Base-by-base conservation (phyloP, 106 monocot genomes). In the Dendrobium officinale region DNA sequence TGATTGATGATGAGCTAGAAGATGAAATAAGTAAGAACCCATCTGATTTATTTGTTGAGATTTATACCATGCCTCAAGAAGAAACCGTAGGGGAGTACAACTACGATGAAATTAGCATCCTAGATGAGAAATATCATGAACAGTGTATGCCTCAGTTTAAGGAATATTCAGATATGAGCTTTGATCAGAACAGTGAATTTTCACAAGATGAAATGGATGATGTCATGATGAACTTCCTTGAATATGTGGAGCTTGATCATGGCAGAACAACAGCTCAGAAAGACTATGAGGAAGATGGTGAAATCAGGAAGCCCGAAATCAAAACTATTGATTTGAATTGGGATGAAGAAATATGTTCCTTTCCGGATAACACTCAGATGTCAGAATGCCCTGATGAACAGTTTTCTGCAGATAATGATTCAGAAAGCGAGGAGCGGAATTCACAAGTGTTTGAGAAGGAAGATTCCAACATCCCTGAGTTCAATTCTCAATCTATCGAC, bases 31-130 rank as follows among this genome's bases (percentile, higher is more conserved):
- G 31, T 73, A 61, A 66, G 31, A 68, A 20, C 48, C 55, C 68
- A 68, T 59, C 77, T 9, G 87, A 87, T 85, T 87, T 83, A 85
- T 87, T 87, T 17, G 73, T 88, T 31, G 92, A 87, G 58, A 81
- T 92, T 67, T 75, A 83, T 72, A 73, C 22, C 1, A 82, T 78
- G 47, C 48, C 54, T 26, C 33, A 49, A 2, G 67, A 77, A 70
- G 49, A 54, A 42, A 17, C 43, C 31, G 20, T 59, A 44, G 55
- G 37, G 37, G 37, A 16, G 72, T 37, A 72, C 31, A 72, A 72
- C 33, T 40, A 22, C 6, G 13, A 33, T 72, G 72, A 72, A 37
- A 72, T 72, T 72, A 37, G 33, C 72, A 40, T 33, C 2, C 15
- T 55, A 80, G 82, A 84, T 24, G 83, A 49, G 31, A 82, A 82